phyloP scores from a whole-genome alignment of 2,329 filamentous ascomycete species.

The Clarireedia homoeocarpa region DNA sequence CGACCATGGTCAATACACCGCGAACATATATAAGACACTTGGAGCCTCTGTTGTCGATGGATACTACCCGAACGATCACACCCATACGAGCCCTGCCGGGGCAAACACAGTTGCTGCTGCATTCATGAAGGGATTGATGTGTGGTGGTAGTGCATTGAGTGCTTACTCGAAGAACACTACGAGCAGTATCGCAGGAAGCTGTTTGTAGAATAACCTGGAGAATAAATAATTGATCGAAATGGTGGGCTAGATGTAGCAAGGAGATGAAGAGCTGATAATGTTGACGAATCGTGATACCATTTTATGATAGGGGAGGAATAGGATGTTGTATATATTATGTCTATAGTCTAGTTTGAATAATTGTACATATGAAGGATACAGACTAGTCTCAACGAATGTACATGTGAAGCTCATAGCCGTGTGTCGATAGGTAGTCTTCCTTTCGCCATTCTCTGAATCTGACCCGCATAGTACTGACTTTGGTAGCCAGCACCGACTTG shows the following conservation, averaged over 20 bases:
- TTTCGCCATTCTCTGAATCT: constrained; percentile 26
- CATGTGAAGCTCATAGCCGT: neutral
- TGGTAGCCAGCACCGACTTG: constrained; percentile 13
- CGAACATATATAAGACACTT: constrained; percentile 40
- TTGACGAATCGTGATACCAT: too few species aligned
- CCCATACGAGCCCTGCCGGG: constrained; percentile 49
- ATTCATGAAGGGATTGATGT: constrained; percentile 45
- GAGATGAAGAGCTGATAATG: too few species aligned
- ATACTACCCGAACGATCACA: constrained; percentile 50
- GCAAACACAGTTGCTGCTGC: constrained; percentile 40
- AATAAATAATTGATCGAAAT: too few species aligned
- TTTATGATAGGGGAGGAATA: too few species aligned
- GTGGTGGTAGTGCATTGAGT: constrained; percentile 18
- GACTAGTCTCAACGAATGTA: neutral
- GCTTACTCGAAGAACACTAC: constrained; percentile 24
- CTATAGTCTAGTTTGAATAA: neutral
- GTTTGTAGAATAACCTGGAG: constrained; percentile 11
- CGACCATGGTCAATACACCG: constrained; percentile 49
- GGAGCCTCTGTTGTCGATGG: constrained; percentile 40
- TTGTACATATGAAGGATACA: neutral
- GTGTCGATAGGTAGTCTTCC: neutral
- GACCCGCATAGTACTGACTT: constrained; percentile 22
- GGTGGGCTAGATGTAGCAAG: too few species aligned
- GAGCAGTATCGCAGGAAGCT: constrained; percentile 20
- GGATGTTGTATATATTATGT: too few species aligned